Conservation (phyloP, 805 yeast genomes). For the Wickerhamomyces canadensis region DNA sequence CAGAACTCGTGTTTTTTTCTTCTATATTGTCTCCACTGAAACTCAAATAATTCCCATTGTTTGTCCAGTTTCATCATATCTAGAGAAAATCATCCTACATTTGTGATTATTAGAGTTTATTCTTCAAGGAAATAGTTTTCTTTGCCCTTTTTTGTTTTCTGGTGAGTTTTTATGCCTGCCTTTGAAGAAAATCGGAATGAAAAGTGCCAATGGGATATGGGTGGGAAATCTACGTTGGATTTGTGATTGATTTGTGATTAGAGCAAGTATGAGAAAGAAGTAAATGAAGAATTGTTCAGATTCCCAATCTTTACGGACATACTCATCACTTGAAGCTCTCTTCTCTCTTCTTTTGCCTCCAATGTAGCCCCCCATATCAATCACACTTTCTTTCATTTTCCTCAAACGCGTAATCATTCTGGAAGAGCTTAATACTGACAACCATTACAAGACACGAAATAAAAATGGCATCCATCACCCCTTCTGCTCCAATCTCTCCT, state of each 20-base stretch:
- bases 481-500: constrained; percentile 83
- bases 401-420: no score
- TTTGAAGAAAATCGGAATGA: no score
- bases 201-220: no score
- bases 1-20: constrained; percentile 7
- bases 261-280: constrained; percentile 15
- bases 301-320: not conserved
- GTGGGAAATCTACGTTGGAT: no score
- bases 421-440: no score
- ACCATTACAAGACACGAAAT: no score
- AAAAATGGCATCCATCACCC: constrained; percentile 35
- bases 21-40: constrained; percentile 3
- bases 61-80: no score
- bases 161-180: no score
- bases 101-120: not conserved
- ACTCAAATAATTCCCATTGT: not conserved
- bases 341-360: not conserved
- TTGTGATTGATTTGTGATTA: constrained; percentile 1
- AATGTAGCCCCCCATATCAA: not conserved
- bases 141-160: no score
- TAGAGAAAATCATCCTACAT: not conserved
- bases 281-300: not conserved
- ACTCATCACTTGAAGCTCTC: not conserved
- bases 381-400: no score
- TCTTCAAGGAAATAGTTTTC: no score